A percentile compares a stretch with the other conserved stretches of the same genome.
phyloP scores from a whole-genome alignment of 140 eudicot genomes.

The Ambrosia hybrid region DNA sequence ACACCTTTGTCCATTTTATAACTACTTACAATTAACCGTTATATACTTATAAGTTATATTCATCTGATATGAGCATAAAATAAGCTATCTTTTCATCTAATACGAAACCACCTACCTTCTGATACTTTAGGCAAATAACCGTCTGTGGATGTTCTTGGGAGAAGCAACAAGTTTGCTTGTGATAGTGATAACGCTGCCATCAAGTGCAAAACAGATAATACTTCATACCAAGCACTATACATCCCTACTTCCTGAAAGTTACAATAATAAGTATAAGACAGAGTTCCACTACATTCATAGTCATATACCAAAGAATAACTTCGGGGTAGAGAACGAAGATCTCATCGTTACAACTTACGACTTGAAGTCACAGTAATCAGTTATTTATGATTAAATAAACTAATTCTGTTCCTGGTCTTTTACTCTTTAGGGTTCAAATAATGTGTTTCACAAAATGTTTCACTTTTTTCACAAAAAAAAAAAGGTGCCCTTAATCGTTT shows the following conservation, averaged over 20 bases:
- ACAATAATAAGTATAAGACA: neutral
- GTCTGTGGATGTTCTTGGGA: slow-evolving; percentile 82
- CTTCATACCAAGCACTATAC: slow-evolving; percentile 94
- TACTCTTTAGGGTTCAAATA: too few relatives aligned
- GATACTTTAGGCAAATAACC: slow-evolving; percentile 93
- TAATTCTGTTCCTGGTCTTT: too few relatives aligned
- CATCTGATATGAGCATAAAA: neutral
- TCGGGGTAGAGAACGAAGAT: too few relatives aligned
- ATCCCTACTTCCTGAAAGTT: slow-evolving; percentile 69
- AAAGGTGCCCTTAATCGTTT: too few relatives aligned
- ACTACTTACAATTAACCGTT: too few relatives aligned
- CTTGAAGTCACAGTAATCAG: too few relatives aligned
- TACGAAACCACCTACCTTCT: slow-evolving; percentile 61
- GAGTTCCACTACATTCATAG: neutral
- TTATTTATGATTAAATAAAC: too few relatives aligned
- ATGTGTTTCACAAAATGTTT: too few relatives aligned
- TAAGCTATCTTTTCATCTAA: slow-evolving; percentile 2
- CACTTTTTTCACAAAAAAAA: too few relatives aligned
- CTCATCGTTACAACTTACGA: too few relatives aligned
- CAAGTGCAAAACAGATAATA: slow-evolving; percentile 91
- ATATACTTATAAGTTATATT: too few relatives aligned
- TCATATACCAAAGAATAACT: too few relatives aligned
- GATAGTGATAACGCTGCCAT: slow-evolving; percentile 79
- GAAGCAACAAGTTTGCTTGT: slow-evolving; percentile 85
- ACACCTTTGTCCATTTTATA: neutral